phyloP scores from a whole-genome alignment of 177 flowering plant genomes.

The Vitis hybrid region DNA sequence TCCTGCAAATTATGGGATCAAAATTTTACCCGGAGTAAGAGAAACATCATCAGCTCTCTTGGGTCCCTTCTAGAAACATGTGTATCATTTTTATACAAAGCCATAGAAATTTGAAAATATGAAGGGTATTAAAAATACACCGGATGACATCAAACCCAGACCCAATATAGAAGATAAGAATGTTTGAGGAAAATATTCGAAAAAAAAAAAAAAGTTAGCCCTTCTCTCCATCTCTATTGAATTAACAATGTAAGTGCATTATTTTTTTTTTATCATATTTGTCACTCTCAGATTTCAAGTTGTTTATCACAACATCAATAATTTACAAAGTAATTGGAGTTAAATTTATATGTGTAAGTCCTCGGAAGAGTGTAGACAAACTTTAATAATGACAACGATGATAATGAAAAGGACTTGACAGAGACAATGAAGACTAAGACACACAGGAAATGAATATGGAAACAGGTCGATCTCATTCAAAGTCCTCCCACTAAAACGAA shows the following conservation, averaged over 20 bases:
- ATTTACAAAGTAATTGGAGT: not conserved
- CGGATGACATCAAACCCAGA: not conserved
- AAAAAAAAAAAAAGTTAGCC: not conserved
- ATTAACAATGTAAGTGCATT: too few relatives aligned
- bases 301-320: not conserved
- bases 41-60: too few relatives aligned
- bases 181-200: not conserved
- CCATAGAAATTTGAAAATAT: too few relatives aligned
- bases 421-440: not conserved
- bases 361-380: constrained; percentile 8
- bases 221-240: not conserved
- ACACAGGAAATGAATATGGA: not conserved
- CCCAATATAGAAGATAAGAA: constrained; percentile 6
- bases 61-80: too few relatives aligned
- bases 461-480: not conserved
- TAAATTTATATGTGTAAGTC: not conserved
- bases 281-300: not conserved
- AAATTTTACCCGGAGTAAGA: too few relatives aligned
- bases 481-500: not conserved
- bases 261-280: not conserved
- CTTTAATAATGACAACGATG: constrained; percentile 2
- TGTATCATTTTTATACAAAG: too few relatives aligned
- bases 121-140: too few relatives aligned
- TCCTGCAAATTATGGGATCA: too few relatives aligned
- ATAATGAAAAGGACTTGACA: not conserved